These are phyloP conservation scores for Xeromyces bisporus DNA, from an alignment of 495 filamentous ascomycete species.

Conservation along the genomic window DNA sequence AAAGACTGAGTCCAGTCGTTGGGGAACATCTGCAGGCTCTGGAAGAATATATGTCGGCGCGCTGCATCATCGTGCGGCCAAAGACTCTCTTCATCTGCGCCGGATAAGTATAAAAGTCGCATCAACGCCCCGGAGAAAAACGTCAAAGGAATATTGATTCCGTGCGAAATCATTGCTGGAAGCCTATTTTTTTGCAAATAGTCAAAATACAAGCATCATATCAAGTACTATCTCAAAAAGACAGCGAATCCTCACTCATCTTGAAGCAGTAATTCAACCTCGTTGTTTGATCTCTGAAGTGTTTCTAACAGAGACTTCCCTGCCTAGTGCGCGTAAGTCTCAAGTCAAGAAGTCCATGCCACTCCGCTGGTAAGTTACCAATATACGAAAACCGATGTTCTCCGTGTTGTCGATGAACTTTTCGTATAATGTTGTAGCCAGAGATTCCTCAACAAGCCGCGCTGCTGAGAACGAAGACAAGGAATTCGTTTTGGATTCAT, in stretches of 20 bases:
- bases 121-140: slow-evolving; percentile 3
- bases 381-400: slow-evolving; percentile 1
- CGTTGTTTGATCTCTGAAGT: slow-evolving; percentile 1
- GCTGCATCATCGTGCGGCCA: slow-evolving; percentile 3
- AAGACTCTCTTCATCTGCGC: neutral
- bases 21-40: neutral
- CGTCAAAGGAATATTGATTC: slow-evolving; percentile 1
- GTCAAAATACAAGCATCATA: neutral
- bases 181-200: neutral
- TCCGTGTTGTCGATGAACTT: neutral
- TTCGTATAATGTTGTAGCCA: neutral
- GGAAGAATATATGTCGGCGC: slow-evolving; percentile 1
- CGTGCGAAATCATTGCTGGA: neutral
- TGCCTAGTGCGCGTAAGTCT: slow-evolving; percentile 4
- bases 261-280: neutral
- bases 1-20: slow-evolving; percentile 1
- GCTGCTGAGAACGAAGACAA: neutral
- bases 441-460: neutral
- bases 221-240: no score
- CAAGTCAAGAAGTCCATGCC: neutral
- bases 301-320: slow-evolving; percentile 8
- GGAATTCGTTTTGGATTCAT: neutral
- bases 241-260: no score
- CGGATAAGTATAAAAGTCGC: neutral
- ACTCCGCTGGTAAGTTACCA: slow-evolving; percentile 3